These are phyloP conservation scores for Sarocladium oryzae DNA, from an alignment of 2,329 filamentous ascomycete species.

Conservation along the genomic window DNA sequence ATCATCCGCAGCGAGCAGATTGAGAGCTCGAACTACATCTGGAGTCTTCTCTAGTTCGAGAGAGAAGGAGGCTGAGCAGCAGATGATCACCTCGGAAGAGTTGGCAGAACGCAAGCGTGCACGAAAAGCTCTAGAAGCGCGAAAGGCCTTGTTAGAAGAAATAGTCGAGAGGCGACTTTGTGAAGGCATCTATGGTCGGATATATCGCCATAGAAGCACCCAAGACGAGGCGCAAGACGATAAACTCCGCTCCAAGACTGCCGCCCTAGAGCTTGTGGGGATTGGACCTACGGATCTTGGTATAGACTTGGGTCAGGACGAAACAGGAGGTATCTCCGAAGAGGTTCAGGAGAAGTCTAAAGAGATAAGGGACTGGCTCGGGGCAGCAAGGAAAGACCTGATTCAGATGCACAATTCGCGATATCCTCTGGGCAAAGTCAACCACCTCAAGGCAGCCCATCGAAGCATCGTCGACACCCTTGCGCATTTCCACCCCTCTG, in stretches of 20 bases:
- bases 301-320: slow-evolving; percentile 57
- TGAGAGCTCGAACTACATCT: slow-evolving; percentile 50
- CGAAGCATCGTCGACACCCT: slow-evolving; percentile 90
- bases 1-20: slow-evolving; percentile 47
- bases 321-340: slow-evolving; percentile 47
- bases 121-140: slow-evolving; percentile 70
- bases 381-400: slow-evolving; percentile 62
- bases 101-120: slow-evolving; percentile 73
- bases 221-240: slow-evolving; percentile 94
- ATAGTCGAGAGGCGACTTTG: slow-evolving; percentile 82
- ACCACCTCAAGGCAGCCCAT: slow-evolving; percentile 80
- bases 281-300: slow-evolving; percentile 83
- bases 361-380: slow-evolving; percentile 67
- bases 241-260: slow-evolving; percentile 88
- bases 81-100: slow-evolving; percentile 88
- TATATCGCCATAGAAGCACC: slow-evolving; percentile 86
- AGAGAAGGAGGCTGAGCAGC: slow-evolving; percentile 55
- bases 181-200: slow-evolving; percentile 76
- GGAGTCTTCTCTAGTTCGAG: slow-evolving; percentile 35
- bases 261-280: slow-evolving; percentile 81
- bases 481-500: slow-evolving; percentile 62
- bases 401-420: slow-evolving; percentile 78
- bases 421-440: slow-evolving; percentile 86
- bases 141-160: slow-evolving; percentile 74
- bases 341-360: slow-evolving; percentile 53